phyloP scores from a whole-genome alignment of 768 basidiomycete genomes.

The Tulasnella sp. region DNA sequence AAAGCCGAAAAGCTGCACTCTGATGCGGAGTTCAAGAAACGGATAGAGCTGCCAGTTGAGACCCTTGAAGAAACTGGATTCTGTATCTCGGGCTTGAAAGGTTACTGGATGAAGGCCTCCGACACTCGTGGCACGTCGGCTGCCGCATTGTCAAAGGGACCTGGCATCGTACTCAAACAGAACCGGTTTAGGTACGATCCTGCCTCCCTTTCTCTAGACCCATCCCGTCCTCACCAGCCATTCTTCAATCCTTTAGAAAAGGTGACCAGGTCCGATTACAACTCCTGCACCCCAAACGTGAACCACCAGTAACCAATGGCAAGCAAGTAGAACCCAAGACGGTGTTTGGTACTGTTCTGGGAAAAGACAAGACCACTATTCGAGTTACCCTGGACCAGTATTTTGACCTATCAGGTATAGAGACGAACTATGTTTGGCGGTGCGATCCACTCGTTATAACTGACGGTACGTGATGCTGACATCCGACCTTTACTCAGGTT shows the following conservation, averaged over 20 bases:
- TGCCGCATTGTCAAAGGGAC: slow-evolving; percentile 51
- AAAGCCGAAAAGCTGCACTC: slow-evolving; percentile 53
- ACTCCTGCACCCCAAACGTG: not conserved
- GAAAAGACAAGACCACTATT: slow-evolving; percentile 39
- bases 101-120: slow-evolving; percentile 54
- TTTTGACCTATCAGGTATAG: slow-evolving; percentile 33
- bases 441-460: not conserved
- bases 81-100: slow-evolving; percentile 49
- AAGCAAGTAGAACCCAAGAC: slow-evolving; percentile 47
- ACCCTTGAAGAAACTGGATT: slow-evolving; percentile 60
- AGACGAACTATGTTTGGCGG: slow-evolving; percentile 18
- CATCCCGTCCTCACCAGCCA: not conserved
- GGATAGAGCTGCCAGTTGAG: slow-evolving; percentile 55
- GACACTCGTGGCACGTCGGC: slow-evolving; percentile 49
- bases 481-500: slow-evolving; percentile 26
- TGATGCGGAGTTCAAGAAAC: slow-evolving; percentile 44
- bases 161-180: slow-evolving; percentile 48
- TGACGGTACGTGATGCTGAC: slow-evolving; percentile 22
- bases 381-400: slow-evolving; percentile 44
- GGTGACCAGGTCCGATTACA: slow-evolving; percentile 43
- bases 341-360: slow-evolving; percentile 43
- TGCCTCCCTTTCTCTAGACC: slow-evolving; percentile 11
- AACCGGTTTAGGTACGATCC: slow-evolving; percentile 66
- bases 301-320: slow-evolving; percentile 39
- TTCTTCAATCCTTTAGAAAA: slow-evolving; percentile 34